Evolutionary conservation across 192 early-diverging fungal genomes (phyloP), one percentile per base, ranked within the genome.

Genomic region (Backusella tarrabulga): DNA sequence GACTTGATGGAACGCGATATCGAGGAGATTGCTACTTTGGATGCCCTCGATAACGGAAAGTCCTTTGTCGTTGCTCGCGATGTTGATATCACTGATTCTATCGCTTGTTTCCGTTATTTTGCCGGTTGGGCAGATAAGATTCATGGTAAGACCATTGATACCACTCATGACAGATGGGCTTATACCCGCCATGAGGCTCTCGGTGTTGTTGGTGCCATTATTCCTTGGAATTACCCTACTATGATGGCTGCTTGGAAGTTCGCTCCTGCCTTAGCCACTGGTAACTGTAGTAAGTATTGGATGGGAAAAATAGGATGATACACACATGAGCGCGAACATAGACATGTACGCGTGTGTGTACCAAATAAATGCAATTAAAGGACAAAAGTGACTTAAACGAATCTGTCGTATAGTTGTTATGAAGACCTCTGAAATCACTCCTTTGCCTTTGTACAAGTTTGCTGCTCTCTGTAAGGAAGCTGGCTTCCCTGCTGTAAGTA

Each of bases 11-110:
- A 87, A 54, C 71, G 80, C 11, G 85, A 91, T 36, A 74, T 85
- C 8, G 85, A 80, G 15, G 77, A 84, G 17, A 46, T 93, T 26
- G 90, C 88, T 0, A 72, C 67, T 1, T 72, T 93, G 14, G 93
- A 95, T 83, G 90, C 91, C 1, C 81, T 84, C 29, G 95, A 95
- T 79, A 93, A 94, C 68, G 95, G 94, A 26, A 95, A 95, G 81
- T 86, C 94, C 1, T 78, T 93, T 36, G 72, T 63, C 12, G 83
- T 92, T 26, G 93, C 93, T 41, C 75, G 82, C 14, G 73, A 72
- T 68, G 81, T 85, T 26, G 94, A 95, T 73, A 88, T 96, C 26
- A 88, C 89, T 1, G 79, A 79, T 40, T 87, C 91, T 15, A 85
- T 91, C 54, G 84, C 81, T 54, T 90, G 89, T 76, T 94, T 92